Evolutionary conservation across 805 yeast genomes (phyloP).

Genomic region (Saccharomycopsis sp.): DNA sequence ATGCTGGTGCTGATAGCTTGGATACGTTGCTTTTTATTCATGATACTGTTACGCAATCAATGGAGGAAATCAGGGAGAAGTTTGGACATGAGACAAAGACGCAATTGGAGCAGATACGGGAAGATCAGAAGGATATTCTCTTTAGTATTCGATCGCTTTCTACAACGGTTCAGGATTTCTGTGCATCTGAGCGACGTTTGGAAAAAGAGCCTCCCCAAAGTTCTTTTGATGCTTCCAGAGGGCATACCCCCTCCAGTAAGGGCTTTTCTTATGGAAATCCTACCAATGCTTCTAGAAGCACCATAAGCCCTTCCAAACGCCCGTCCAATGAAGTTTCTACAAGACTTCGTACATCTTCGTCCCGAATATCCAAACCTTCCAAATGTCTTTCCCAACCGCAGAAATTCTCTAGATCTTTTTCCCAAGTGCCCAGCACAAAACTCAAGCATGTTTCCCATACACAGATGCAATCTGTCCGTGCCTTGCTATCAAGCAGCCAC

Average conservation of each 20-base stretch:
- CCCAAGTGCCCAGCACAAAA: too few species aligned
- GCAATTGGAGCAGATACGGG: neutral
- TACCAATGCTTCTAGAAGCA: too few species aligned
- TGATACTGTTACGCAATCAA: neutral
- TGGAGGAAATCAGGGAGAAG: neutral
- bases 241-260: too few species aligned
- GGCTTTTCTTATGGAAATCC: too few species aligned
- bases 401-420: too few species aligned
- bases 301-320: too few species aligned
- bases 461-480: neutral
- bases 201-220: neutral
- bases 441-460: neutral
- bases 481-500: neutral
- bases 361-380: too few species aligned
- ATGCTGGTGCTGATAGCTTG: too few species aligned
- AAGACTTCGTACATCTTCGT: too few species aligned
- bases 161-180: neutral
- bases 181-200: neutral
- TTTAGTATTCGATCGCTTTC: neutral
- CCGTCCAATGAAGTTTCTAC: too few species aligned
- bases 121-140: neutral
- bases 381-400: too few species aligned
- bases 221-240: too few species aligned
- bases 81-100: neutral
- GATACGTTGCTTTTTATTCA: neutral